Evolutionary conservation across 2,329 filamentous ascomycete species (phyloP), one percentile per base, ranked within the genome.

Genomic region (Gyromitra esculenta): DNA sequence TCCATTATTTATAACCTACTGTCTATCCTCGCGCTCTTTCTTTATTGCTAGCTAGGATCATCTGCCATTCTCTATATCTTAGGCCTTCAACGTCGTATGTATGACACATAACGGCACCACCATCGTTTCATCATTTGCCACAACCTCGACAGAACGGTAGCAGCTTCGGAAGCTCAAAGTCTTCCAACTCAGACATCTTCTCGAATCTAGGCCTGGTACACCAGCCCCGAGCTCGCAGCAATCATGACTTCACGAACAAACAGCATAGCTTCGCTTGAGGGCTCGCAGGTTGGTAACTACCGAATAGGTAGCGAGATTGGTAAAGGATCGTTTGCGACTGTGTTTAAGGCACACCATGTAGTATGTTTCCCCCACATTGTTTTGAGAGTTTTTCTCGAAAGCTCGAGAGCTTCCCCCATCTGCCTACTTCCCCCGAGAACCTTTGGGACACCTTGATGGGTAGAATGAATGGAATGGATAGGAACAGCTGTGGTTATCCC

Each of bases 271-370:
- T 79, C 81, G 79, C 72, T 80, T 76, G 74, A 81, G 54, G 78
- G 80, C 76, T 82, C 85, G 81, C 81, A 83, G 59, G 87, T 96
- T 81, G 93, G 94, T 80, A 90, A 91, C 82, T 97, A 96, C 84
- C 88, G 89, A 81, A 90, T 95, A 82, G 89, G 94, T 81, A 90
- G 92, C 81, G 93, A 97, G 85, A 97, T 98, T 83, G 96, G 96
- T 79, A 96, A 96, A 85, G 96, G 96, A 78, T 98, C 96, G 86
- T 99, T 98, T 86, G 96, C 96, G 80, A 94, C 94, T 80, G 96
- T 99, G 80, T 98, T 96, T 84, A 89, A 92, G 83, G 94, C 92
- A 79, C 90, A 90, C 81, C 92, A 96, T 85, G 91, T 91, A 85
- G 94, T 97, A 85, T 85, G 90, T 85, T 71, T 62, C 39, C 45